Percentiles rank a stretch among this genome's conserved stretches.
phyloP scores from a whole-genome alignment of 78 protist species.

The Dictyostelium purpureum region DNA sequence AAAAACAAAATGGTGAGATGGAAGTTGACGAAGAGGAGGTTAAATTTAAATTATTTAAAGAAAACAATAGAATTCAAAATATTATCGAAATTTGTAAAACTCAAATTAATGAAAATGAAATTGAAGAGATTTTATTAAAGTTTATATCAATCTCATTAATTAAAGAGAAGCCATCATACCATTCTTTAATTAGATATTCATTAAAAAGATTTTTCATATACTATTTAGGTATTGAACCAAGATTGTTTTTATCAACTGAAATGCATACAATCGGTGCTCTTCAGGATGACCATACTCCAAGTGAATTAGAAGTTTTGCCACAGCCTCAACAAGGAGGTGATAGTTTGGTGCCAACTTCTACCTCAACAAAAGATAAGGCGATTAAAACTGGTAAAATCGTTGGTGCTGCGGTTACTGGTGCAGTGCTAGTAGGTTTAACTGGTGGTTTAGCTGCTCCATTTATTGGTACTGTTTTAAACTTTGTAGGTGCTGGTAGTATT shows the following conservation, averaged over 20 bases:
- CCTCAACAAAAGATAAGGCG: neutral
- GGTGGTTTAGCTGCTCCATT: conserved; percentile 69
- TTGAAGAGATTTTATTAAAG: conserved; percentile 58
- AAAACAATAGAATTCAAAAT: conserved; percentile 11
- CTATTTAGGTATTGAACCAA: conserved; percentile 35
- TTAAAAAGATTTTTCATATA: conserved; percentile 37
- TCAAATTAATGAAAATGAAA: conserved; percentile 14
- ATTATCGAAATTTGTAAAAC: conserved; percentile 7
- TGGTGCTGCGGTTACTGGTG: conserved; percentile 76
- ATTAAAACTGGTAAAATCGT: conserved; percentile 59
- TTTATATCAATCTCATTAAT: conserved; percentile 44
- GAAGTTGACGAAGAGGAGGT: neutral
- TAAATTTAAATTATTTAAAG: conserved; percentile 23
- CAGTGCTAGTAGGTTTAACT: conserved; percentile 42
- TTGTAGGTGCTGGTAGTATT: conserved; percentile 48
- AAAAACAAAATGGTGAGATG: no score
- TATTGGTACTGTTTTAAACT: conserved; percentile 24
- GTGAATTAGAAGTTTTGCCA: neutral
- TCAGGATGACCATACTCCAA: conserved; percentile 2
- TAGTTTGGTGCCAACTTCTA: neutral
- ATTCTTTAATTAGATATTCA: conserved; percentile 39
- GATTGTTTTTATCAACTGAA: conserved; percentile 12
- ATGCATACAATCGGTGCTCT: conserved; percentile 60
- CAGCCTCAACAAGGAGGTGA: neutral
- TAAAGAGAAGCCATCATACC: conserved; percentile 7